These are phyloP conservation scores for Beta corolliflora DNA, from an alignment of 179 eudicot genomes.

Conservation along the genomic window DNA sequence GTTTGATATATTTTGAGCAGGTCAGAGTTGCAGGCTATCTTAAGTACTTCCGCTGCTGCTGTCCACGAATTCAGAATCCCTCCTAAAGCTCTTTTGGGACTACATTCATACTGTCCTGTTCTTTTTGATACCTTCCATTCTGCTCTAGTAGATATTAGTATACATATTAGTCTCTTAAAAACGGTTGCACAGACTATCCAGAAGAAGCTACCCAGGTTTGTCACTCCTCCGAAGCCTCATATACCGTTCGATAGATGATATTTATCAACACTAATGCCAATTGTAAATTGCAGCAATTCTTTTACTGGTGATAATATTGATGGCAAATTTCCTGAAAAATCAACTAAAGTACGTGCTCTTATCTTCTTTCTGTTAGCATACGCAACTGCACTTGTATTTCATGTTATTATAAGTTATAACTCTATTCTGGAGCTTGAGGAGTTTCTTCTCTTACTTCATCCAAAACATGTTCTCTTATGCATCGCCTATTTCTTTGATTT, in stretches of 20 bases:
- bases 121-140: conserved; percentile 96
- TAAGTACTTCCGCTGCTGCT: conserved; percentile 73
- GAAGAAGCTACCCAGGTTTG: conserved; percentile 87
- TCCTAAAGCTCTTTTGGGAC: conserved; percentile 88
- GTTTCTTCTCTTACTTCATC: conserved; percentile 1
- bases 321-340: conserved; percentile 38
- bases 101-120: conserved; percentile 96
- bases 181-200: conserved; percentile 47
- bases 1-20: conserved; percentile 44
- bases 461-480: neutral
- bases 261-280: conserved; percentile 1
- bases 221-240: conserved; percentile 36
- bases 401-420: neutral
- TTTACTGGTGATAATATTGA: conserved; percentile 34
- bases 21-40: conserved; percentile 63
- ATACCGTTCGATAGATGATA: conserved; percentile 2
- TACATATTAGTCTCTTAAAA: conserved; percentile 75
- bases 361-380: neutral
- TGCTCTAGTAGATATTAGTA: conserved; percentile 77
- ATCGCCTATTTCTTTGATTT: neutral
- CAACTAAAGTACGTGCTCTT: conserved; percentile 58
- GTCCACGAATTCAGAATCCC: conserved; percentile 94
- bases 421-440: neutral
- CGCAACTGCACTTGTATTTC: neutral
- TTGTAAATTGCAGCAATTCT: conserved; percentile 48